Base-by-base conservation (phyloP, 306 rosid species). In the Castanea mollissima region DNA sequence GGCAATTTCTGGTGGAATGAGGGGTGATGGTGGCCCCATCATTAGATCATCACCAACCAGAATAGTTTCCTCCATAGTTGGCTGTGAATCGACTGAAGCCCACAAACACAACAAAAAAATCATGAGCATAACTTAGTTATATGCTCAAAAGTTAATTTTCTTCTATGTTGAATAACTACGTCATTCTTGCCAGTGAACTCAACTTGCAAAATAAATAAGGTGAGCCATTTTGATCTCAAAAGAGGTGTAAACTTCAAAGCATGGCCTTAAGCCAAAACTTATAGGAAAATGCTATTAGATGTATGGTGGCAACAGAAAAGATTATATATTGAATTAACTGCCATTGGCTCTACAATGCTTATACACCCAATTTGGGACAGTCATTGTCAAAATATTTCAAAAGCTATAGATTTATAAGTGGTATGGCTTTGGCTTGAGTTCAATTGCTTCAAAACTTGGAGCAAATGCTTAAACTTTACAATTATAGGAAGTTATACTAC, bases 11-110 rank as follows among this genome's bases (percentile, higher is more conserved):
- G 86, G 89, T 49, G 99, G 99, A 63, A 95, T 92, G 71, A 90
- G 57, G 65, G 98, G 99, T 69, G 99, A 91, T 14, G 99, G 99
- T 25, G 94, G 97, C 49, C 97, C 98, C 84, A 20, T 87, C 96
- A 95, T 95, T 71, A 95, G 84, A 87, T 95, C 98, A 84, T 95
- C 98, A 3, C 98, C 99, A 15, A 93, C 98, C 92, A 93, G 81
- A 80, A 93, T 92, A 20, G 97, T 95, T 79, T 95, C 99, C 77
- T 95, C 99, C 99, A 91, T 91, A 46, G 83, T 86, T 80, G 97
- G 94, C 82, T 93, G 93, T 16, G 98, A 84, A 91, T 92, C 99
- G 31, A 95, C 99, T 95, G 92, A 82, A 85, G 74, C 60, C 77
- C 82, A 84, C 60, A 80, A 83, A 49, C 52, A 71, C 59, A 76